These are phyloP conservation scores for Amanita jacksonii DNA, from an alignment of 768 basidiomycete genomes.

Conservation along the genomic window DNA sequence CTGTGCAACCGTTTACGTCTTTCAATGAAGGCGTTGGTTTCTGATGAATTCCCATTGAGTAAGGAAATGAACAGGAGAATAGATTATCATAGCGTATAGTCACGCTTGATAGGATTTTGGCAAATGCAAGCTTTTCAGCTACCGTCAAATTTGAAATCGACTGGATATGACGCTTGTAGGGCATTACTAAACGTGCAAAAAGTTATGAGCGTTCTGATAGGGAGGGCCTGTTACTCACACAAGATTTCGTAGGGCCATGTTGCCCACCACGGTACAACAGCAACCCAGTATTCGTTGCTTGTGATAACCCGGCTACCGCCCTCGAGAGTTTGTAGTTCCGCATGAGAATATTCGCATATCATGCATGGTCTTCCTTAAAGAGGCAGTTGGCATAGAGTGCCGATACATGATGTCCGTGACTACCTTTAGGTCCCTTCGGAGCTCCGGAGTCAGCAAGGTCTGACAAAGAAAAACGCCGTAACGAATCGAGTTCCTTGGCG, in stretches of 20 bases:
- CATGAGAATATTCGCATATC: conserved; percentile 70
- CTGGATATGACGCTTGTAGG: conserved; percentile 69
- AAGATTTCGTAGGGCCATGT: conserved; percentile 88
- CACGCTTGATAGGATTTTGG: conserved; percentile 53
- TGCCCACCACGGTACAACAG: conserved; percentile 92
- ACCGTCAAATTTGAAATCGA: conserved; percentile 51
- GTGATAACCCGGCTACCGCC: conserved; percentile 49
- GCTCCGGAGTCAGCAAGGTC: conserved; percentile 30
- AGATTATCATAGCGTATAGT: conserved; percentile 70
- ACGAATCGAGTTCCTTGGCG: conserved; percentile 50
- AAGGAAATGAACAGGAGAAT: conserved; percentile 82
- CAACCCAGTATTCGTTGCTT: conserved; percentile 69
- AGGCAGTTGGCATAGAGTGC: not conserved
- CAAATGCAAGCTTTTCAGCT: conserved; percentile 56
- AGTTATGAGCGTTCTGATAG: not conserved
- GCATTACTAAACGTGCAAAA: conserved; percentile 43
- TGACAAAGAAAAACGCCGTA: conserved; percentile 38
- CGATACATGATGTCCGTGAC: not conserved
- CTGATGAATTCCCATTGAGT: conserved; percentile 94
- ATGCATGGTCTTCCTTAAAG: conserved; percentile 51
- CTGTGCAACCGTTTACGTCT: conserved; percentile 11
- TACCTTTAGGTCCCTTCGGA: conserved; percentile 45
- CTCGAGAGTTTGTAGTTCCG: conserved; percentile 39
- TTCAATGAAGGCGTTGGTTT: conserved; percentile 43
- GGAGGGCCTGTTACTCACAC: conserved; percentile 37